A percentile compares a stretch with the other conserved stretches of the same genome.
phyloP scores from a whole-genome alignment of 2,329 filamentous ascomycete genomes.

The Diplocarpon rosae region DNA sequence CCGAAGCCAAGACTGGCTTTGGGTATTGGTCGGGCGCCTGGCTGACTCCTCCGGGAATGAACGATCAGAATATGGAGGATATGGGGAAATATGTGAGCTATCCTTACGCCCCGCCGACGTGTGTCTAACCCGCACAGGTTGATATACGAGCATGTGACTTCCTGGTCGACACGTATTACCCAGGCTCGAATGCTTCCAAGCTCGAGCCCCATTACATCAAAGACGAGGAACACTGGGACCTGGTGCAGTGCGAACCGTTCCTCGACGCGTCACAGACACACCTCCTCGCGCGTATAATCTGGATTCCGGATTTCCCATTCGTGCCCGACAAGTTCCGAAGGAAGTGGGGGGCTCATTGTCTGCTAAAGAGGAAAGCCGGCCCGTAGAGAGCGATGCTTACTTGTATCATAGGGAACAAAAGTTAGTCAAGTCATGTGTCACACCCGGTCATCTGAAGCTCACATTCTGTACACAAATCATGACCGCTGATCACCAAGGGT shows the following conservation, averaged over 20 bases:
- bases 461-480: too few relatives aligned
- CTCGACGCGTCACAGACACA: constrained; percentile 69
- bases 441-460: too few relatives aligned
- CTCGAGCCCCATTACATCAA: constrained; percentile 73
- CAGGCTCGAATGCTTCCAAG: constrained; percentile 43
- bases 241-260: constrained; percentile 64
- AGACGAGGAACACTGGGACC: constrained; percentile 67
- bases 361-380: constrained; percentile 49
- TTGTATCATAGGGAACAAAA: too few relatives aligned
- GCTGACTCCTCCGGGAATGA: constrained; percentile 73
- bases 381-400: too few relatives aligned
- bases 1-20: constrained; percentile 57
- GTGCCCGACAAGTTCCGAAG: constrained; percentile 60
- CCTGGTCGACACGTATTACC: constrained; percentile 78
- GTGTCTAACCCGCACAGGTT: constrained; percentile 32
- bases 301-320: constrained; percentile 62
- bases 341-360: constrained; percentile 81
- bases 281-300: constrained; percentile 64
- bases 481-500: constrained; percentile 12
- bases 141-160: constrained; percentile 68
- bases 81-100: constrained; percentile 66
- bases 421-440: too few relatives aligned
- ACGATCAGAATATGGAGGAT: constrained; percentile 84
- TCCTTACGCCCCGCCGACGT: not conserved
- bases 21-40: constrained; percentile 74